Evolutionary conservation across 2,329 filamentous ascomycete genomes (phyloP).

Genomic region (Iodosphaeria phyllophila): DNA sequence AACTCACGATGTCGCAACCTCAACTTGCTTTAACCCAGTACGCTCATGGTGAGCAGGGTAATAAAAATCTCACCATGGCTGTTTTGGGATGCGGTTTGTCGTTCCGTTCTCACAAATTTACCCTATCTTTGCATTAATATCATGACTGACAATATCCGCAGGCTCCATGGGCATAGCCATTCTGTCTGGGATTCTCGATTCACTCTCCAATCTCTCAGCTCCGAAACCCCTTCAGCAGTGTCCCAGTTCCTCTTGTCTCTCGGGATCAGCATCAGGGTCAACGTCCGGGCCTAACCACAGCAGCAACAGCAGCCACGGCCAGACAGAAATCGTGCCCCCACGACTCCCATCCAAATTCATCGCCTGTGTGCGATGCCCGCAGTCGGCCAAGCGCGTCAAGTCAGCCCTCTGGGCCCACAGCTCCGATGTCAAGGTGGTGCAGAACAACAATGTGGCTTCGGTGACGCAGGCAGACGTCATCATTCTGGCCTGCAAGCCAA

Average conservation of each 20-base stretch:
- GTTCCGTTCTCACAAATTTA: not conserved
- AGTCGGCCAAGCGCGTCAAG: constrained; percentile 50
- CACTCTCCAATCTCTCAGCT: constrained; percentile 35
- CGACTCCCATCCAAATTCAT: constrained; percentile 59
- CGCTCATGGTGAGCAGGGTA: constrained; percentile 15
- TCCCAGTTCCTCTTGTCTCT: too few relatives aligned
- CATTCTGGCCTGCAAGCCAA: constrained; percentile 65
- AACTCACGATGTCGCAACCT: too few relatives aligned
- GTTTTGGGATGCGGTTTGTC: constrained; percentile 58
- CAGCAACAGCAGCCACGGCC: constrained; percentile 19
- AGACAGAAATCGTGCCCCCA: constrained; percentile 25
- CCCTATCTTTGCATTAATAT: not conserved
- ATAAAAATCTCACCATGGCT: constrained; percentile 47
- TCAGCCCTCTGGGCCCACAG: constrained; percentile 44
- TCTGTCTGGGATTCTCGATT: constrained; percentile 59
- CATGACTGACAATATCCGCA: constrained; percentile 15
- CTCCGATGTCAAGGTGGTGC: constrained; percentile 42
- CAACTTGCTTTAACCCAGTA: too few relatives aligned
- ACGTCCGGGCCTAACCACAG: too few relatives aligned
- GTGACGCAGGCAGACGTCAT: constrained; percentile 53
- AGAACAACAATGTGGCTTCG: constrained; percentile 53
- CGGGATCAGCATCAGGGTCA: too few relatives aligned
- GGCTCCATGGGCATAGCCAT: constrained; percentile 78
- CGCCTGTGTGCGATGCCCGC: constrained; percentile 57
- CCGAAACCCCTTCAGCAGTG: constrained; percentile 25